Evolutionary conservation across 2,329 filamentous ascomycete species (phyloP).

Genomic region (Talaromyces rugulosus): DNA sequence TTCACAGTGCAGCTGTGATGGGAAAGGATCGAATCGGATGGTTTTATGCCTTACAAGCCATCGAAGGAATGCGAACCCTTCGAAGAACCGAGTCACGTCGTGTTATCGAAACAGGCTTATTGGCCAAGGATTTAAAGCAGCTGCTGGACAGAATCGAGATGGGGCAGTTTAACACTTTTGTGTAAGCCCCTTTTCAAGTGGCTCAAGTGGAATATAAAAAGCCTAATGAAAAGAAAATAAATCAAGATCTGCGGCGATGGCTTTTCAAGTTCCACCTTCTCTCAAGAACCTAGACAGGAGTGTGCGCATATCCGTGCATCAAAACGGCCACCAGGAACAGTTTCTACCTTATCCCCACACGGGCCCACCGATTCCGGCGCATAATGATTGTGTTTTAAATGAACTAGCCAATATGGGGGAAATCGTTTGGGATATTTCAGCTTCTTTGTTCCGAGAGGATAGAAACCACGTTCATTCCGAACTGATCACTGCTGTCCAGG

Average conservation of each 20-base stretch:
- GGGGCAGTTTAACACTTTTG: conserved; percentile 8
- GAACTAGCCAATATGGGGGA: conserved; percentile 20
- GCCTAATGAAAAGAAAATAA: not conserved
- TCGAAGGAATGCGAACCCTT: conserved; percentile 8
- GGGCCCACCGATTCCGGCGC: conserved; percentile 14
- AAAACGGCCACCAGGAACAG: conserved; percentile 14
- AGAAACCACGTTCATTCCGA: conserved; percentile 9
- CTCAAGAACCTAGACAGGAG: conserved; percentile 11
- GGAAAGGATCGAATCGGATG: conserved; percentile 28
- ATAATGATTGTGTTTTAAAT: conserved; percentile 23
- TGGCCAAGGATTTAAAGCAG: conserved; percentile 12
- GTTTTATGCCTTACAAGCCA: conserved; percentile 23
- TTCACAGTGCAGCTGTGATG: conserved; percentile 15
- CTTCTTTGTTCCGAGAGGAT: conserved; percentile 13
- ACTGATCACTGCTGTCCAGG: conserved; percentile 13
- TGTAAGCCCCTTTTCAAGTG: not conserved
- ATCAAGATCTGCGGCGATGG: conserved; percentile 5
- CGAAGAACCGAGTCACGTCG: conserved; percentile 19
- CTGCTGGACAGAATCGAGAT: conserved; percentile 19
- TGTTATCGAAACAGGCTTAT: conserved; percentile 9
- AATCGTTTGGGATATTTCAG: conserved; percentile 18
- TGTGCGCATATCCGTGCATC: conserved; percentile 13
- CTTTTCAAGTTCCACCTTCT: conserved; percentile 6
- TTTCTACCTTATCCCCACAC: conserved; percentile 24
- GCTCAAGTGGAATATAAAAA: not conserved